Evolutionary conservation across 75 land plant genomes (phyloP), one percentile per base, ranked within the genome.

Genomic region (Azolla pinnata): DNA sequence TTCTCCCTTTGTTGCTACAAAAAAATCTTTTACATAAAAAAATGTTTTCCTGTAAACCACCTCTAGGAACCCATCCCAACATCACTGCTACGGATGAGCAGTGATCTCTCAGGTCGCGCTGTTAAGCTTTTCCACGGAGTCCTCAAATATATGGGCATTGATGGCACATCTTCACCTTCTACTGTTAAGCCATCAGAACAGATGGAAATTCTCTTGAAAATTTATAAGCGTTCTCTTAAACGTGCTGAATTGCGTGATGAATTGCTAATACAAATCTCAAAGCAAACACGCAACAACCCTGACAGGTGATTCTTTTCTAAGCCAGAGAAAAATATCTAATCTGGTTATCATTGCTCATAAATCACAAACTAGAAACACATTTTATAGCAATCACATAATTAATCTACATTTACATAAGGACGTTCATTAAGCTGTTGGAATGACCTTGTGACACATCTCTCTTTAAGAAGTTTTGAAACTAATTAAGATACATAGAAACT

Each of bases 51-150:
- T 14, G 7, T 38, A 23, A n/a, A n/a, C n/a, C n/a, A n/a, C n/a
- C n/a, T n/a, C n/a, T 63, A 92, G 97, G 97, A 92, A 42, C 90
- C 90, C 21, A 92, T 92, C 29, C 97, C 97, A 31, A 92, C 96
- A n/a, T 88, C 97, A 27, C 64, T 92, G 40, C 78, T 92, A 42
- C 86, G 83, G 60, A 69, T 92, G 24, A 88, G 70, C 51, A 74
- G 73, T 62, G 97, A 92, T 63, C 60, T 88, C 40, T 72, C 79
- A 16, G 83, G 90, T 47, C 75, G 87, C 17, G 83, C 97, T 38
- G 63, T 77, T 23, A 92, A 92, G 70, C 61, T 92, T 44, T 92
- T 92, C 63, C 86, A 85, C 45, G 71, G 66, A 33, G 68, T 92
- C 49, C 64, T 92, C 66, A 92, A 92, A 81, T 92, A 92, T 64